A percentile compares a stretch with the other conserved stretches of the same genome.
Conservation (phyloP, 495 filamentous ascomycete species). For the Neurospora sp. region DNA sequence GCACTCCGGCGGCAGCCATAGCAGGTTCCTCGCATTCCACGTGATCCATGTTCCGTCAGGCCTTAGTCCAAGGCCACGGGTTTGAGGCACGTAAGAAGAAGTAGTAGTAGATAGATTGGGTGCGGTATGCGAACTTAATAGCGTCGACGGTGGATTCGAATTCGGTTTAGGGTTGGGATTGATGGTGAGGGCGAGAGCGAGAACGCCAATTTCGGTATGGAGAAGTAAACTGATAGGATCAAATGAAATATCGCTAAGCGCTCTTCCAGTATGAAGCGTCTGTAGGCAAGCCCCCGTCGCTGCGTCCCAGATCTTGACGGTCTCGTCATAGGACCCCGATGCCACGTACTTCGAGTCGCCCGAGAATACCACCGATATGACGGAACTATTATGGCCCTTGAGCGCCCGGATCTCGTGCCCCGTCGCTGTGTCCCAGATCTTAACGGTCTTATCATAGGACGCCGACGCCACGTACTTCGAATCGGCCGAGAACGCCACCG, state of each 20-base stretch:
- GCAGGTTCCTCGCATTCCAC: conserved; percentile 13
- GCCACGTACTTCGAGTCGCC: conserved; percentile 17
- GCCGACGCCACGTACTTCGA: too few species aligned
- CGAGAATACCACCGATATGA: conserved; percentile 28
- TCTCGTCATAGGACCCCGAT: background rate
- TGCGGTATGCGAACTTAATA: background rate
- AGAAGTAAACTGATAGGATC: conserved; percentile 6
- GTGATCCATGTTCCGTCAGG: conserved; percentile 17
- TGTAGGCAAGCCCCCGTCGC: conserved; percentile 9
- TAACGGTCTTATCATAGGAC: too few species aligned
- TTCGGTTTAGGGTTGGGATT: background rate
- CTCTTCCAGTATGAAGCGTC: conserved; percentile 8
- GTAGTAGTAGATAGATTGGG: background rate
- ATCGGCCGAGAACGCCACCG: too few species aligned
- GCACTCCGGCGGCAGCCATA: conserved; percentile 25
- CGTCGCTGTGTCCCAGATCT: too few species aligned
- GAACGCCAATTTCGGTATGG: background rate
- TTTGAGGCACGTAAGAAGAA: background rate
- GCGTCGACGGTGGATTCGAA: background rate
- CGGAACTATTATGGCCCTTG: conserved; percentile 12
- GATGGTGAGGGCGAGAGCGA: background rate
- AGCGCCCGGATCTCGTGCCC: too few species aligned
- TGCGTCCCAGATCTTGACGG: conserved; percentile 7
- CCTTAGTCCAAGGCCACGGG: background rate
- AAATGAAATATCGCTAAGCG: conserved; percentile 5